A percentile compares a stretch with the other conserved stretches of the same genome.
phyloP scores from a whole-genome alignment of 345 rosid species.

The Excoecaria agallocha region DNA sequence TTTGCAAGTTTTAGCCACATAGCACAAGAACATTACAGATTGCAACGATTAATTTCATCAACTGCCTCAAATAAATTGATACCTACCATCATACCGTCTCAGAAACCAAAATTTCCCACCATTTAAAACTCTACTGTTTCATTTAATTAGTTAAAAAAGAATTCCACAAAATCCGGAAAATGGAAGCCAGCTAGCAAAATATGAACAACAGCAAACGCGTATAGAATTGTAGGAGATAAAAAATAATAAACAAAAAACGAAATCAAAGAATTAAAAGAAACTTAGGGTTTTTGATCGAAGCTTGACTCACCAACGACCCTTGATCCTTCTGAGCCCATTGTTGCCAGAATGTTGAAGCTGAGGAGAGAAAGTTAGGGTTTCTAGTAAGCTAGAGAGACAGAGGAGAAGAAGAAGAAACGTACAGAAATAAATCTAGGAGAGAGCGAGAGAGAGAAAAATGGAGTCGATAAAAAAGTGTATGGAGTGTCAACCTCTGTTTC shows the following conservation, averaged over 20 bases:
- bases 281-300: not conserved
- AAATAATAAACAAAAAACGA: not conserved
- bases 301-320: conserved; percentile 44
- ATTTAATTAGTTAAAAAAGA: not conserved
- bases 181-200: not conserved
- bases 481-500: not conserved
- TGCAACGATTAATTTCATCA: not conserved
- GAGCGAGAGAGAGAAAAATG: not conserved
- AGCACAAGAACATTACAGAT: not conserved
- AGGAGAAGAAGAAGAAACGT: not conserved
- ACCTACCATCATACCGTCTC: not conserved
- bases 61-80: not conserved
- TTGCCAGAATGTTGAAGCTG: conserved; percentile 5
- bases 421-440: not conserved
- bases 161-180: conserved; percentile 3
- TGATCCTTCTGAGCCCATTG: conserved; percentile 54
- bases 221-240: not conserved
- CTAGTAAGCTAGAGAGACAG: not conserved
- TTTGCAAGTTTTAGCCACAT: not conserved
- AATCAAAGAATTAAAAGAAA: conserved; percentile 6
- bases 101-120: not conserved
- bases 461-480: not conserved
- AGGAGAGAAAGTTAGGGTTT: conserved; percentile 3
- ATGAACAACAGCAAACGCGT: not conserved
- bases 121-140: not conserved